Evolutionary conservation across 148 eudicot genomes (phyloP), one percentile per base, ranked within the genome.

Genomic region (Tetragonia tetragonoides): DNA sequence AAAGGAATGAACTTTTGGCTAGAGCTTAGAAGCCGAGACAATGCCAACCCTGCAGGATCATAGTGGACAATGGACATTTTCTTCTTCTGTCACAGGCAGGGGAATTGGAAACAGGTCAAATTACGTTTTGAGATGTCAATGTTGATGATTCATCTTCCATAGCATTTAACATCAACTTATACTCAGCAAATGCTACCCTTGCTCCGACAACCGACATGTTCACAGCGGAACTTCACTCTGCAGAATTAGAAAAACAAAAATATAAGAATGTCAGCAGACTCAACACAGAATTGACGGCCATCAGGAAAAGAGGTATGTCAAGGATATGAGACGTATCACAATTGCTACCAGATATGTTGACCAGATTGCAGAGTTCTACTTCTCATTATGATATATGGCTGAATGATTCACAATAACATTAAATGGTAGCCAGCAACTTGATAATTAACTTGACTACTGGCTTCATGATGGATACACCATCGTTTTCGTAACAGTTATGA

Each of bases 221-320:
- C 0, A 20, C 42, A 14, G 51, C 37, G 15, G 47, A 51, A 74
- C 77, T 44, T 39, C 68, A 23, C 40, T 81, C 83, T 81, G 37
- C 49, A 37, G 68, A 6, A 80, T 74, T 7, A 2, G 46, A 75
- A 51, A 41, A 63, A 14, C 41, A 42, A 44, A 66, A 16, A 9
- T 49, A 49, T 49, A 0, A 73, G 42, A 39, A 20, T 38, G 59
- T 72, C 63, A 72, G 59, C 9, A 28, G 34, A 28, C 59, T 54
- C 59, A 15, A 12, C 15, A 16, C 17, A 17, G 62, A 54, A 59
- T 15, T 57, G 21, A 54, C n/a, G 49, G 76, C 39, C 49, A 20
- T 57, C 17, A 57, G 6, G 23, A 57, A 18, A 57, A 16, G 62
- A 20, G 15, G 23, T 3, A 3, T 20, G 18, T 57, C 62, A 57